phyloP scores from a whole-genome alignment of 2,329 filamentous ascomycete genomes.

The Pyrenophora teres region DNA sequence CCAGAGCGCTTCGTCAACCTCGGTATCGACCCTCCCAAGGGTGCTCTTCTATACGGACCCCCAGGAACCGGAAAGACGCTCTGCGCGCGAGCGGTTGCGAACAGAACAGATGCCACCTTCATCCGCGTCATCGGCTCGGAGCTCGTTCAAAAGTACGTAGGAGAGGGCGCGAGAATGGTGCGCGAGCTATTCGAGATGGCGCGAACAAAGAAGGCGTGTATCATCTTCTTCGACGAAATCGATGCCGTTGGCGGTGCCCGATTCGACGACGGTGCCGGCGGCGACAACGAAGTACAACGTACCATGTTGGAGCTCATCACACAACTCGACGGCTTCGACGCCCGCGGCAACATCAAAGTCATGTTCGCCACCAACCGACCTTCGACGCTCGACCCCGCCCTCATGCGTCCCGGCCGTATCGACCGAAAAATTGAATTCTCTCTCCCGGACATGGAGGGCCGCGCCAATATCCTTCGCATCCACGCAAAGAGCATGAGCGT shows the following conservation, averaged over 20 bases:
- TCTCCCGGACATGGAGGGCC: constrained; percentile 92
- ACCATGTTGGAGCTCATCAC: constrained; percentile 99
- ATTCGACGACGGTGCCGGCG: constrained; percentile 94
- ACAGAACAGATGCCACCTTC: constrained; percentile 97
- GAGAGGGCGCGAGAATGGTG: constrained; percentile 97
- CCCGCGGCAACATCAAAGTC: constrained; percentile 97
- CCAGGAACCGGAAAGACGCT: constrained; percentile 99
- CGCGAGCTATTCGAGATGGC: constrained; percentile 99
- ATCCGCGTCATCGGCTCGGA: constrained; percentile 98
- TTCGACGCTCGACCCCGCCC: constrained; percentile 91
- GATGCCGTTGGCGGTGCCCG: constrained; percentile 94
- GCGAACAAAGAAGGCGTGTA: constrained; percentile 98
- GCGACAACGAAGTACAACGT: constrained; percentile 96
- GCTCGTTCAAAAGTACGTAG: constrained; percentile 98
- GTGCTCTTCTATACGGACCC: constrained; percentile 92
- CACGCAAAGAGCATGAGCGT: constrained; percentile 99
- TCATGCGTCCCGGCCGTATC: constrained; percentile 97
- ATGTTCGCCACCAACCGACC: constrained; percentile 99
- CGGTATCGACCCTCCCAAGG: constrained; percentile 98
- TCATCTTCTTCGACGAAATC: constrained; percentile 99
- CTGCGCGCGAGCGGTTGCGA: constrained; percentile 94
- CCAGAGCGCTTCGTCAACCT: constrained; percentile 97
- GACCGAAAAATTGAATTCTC: constrained; percentile 99
- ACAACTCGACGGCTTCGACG: constrained; percentile 94
- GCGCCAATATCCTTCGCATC: constrained; percentile 96